Evolutionary conservation across 2,329 filamentous ascomycete species (phyloP).

Genomic region (Penicillium frequentans): DNA sequence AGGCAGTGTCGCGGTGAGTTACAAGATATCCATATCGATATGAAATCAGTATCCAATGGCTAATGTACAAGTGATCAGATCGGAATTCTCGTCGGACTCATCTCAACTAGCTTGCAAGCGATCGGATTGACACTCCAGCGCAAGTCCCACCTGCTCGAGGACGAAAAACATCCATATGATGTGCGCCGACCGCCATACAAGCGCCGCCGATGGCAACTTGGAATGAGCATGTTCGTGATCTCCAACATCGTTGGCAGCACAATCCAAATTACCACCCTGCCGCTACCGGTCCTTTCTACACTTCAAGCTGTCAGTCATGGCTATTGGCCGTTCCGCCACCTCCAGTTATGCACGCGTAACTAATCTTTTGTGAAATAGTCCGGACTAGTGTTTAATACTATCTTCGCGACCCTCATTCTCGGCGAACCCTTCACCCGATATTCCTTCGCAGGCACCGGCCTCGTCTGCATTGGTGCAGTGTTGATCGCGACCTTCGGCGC

Average conservation of each 20-base stretch:
- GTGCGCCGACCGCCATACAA: constrained; percentile 82
- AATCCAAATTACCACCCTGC: constrained; percentile 95
- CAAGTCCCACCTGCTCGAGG: constrained; percentile 96
- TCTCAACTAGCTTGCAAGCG: constrained; percentile 94
- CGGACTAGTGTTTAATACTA: constrained; percentile 96
- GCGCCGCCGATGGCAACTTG: constrained; percentile 85
- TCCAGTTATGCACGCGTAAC: neutral
- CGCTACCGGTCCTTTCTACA: constrained; percentile 89
- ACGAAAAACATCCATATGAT: constrained; percentile 81
- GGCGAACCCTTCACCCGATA: constrained; percentile 91
- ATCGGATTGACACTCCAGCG: constrained; percentile 93
- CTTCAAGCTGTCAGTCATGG: constrained; percentile 68
- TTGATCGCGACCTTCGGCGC: constrained; percentile 93
- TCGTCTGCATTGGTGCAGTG: constrained; percentile 85
- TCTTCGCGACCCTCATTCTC: constrained; percentile 90
- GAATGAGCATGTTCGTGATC: constrained; percentile 95
- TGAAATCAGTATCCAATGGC: neutral
- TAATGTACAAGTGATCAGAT: constrained; percentile 56
- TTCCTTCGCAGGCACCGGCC: constrained; percentile 84
- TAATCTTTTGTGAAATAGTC: constrained; percentile 51
- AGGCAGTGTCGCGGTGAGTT: constrained; percentile 72
- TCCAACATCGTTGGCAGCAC: constrained; percentile 93
- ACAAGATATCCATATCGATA: neutral
- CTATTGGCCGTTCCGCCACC: neutral
- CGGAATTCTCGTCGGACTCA: constrained; percentile 86